Evolutionary conservation across 805 yeast genomes (phyloP), one percentile per base, ranked within the genome.

Genomic region (Candida boidinii): DNA sequence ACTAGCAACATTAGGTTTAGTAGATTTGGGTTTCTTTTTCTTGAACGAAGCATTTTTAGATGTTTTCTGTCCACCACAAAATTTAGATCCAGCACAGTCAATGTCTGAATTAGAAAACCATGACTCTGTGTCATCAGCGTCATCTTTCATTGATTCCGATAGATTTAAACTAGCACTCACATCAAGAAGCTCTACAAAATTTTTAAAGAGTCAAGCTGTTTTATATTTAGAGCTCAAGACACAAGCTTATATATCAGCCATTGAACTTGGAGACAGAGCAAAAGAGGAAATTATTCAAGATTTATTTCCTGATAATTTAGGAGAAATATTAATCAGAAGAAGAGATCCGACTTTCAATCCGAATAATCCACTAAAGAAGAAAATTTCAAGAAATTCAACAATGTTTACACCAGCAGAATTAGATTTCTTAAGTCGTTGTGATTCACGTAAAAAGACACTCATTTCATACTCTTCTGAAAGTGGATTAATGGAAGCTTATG

Each of bases 181-280:
- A 39, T 41, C 23, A 40, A 39, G 13, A 49, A 50, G 28, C 3
- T 31, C 34, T 3, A 54, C 60, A 4, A 58, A 58, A 44, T 61
- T 92, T 26, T 60, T 86, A 37, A 87, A 87, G 52, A 73, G 82
- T 8, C 96, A 85, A 45, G 87, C 92, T 0, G 75, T 73, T 10
- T 58, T 92, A 31, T 86, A 69, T 44, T 63, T 92, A 25, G 96
- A 92, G 44, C 67, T 92, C 51, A 92, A 92, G 53, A 92, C 98
- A 0, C 98, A 92, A 56, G 95, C 96, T 0, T 92, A 76, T 50
- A 87, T 92, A 15, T 79, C 96, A 1, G 95, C 94, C 0, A 56
- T 88, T 38, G 84, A 80, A 48, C 66, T 78, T 1, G 65, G 64
- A n/a, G 66, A 75, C 34, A 63, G 81, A 42, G 61, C 81, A 2